Evolutionary conservation across 495 filamentous ascomycete genomes (phyloP).

Genomic region (Cercophora sp.): DNA sequence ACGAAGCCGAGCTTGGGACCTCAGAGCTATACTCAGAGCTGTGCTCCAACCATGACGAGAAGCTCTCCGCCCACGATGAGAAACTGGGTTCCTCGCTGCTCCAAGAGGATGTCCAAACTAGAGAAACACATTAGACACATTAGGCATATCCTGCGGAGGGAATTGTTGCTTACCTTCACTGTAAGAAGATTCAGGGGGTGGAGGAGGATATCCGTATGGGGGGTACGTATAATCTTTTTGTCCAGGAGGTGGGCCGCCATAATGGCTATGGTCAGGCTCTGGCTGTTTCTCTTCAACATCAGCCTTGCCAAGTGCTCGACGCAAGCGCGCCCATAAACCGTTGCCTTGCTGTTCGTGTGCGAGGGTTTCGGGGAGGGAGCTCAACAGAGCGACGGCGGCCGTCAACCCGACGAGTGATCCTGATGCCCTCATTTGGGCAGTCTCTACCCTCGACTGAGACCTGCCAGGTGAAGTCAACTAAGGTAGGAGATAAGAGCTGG

Average conservation of each 20-base stretch:
- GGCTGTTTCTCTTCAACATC: constrained; percentile 15
- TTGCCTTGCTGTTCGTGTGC: constrained; percentile 20
- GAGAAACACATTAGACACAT: too few species aligned
- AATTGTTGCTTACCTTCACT: constrained; percentile 5
- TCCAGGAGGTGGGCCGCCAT: constrained; percentile 25
- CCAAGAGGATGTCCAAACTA: too few species aligned
- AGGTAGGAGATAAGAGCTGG: not conserved
- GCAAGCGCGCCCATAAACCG: constrained; percentile 23
- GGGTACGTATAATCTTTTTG: constrained; percentile 35
- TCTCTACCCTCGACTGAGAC: too few species aligned
- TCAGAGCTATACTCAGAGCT: too few species aligned
- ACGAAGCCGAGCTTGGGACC: too few species aligned
- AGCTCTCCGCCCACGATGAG: too few species aligned
- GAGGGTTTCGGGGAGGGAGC: constrained; percentile 21
- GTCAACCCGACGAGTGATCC: constrained; percentile 31
- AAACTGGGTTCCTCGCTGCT: too few species aligned
- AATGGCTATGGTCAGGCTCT: constrained; percentile 26
- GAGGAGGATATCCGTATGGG: constrained; percentile 43
- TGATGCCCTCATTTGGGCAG: constrained; percentile 35
- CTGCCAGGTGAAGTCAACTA: too few species aligned
- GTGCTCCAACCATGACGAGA: too few species aligned
- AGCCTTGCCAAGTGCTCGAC: constrained; percentile 18
- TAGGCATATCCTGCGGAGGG: too few species aligned
- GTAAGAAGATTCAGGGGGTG: constrained; percentile 20
- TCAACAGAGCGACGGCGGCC: constrained; percentile 32